Evolutionary conservation across 345 rosid genomes (phyloP), one percentile per base, ranked within the genome.

Genomic region (Leavenworthia alabamica): DNA sequence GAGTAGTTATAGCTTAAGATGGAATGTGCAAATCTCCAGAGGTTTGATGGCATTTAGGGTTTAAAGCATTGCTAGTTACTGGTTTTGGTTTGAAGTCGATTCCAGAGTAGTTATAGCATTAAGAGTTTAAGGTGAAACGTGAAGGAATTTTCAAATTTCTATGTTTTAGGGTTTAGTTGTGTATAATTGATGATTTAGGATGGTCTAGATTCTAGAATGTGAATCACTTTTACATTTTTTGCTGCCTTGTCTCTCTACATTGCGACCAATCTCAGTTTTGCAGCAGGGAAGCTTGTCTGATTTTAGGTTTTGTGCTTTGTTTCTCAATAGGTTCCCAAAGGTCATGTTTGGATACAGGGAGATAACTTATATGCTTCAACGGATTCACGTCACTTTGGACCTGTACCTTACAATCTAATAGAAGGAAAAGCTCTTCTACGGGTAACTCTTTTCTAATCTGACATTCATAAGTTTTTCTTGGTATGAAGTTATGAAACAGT

Each of bases 261-360:
- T 5, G 23, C 2, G 5, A 11, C 46, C 45, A 24, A 5, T 35
- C 29, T 44, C 1, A 0, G 26, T 12, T 15, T 55, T 14, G 8
- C 33, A 11, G 47, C 46, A 2, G 1, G 9, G 33, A 45, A 33
- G 28, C 42, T 48, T 36, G 15, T 33, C 33, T 53, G 48, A 70
- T 19, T 23, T 35, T 14, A 3, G 27, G 50, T 37, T 37, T 1
- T 55, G 27, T 48, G 69, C 13, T 46, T 47, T 2, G 6, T 19
- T 28, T 8, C 46, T 37, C 0, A 22, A 31, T 65, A 88, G 96
- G 83, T 86, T 15, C 95, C 97, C 16, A 81, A 79, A 75, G 97
- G 94, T 23, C 94, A 90, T 71, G 81, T 88, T 55, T 90, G 96
- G 96, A 80, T 90, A 63, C 94, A 90, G 62, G 96, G 96, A 27